phyloP scores from a whole-genome alignment of 2,329 filamentous ascomycete genomes.

The Fusarium protoensiforme region DNA sequence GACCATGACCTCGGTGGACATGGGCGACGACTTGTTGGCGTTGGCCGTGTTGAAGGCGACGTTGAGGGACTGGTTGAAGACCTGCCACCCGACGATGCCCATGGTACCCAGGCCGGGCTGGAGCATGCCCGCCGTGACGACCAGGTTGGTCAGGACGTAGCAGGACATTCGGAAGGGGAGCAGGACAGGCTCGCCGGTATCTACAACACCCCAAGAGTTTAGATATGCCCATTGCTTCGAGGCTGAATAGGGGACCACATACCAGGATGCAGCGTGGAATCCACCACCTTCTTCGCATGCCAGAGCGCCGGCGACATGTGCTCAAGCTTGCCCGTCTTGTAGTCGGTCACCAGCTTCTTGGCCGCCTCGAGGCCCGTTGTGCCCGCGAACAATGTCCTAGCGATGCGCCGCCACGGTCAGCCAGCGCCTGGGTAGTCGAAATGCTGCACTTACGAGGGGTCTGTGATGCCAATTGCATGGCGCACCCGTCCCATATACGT shows the following conservation, averaged over 20 bases:
- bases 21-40: slow-evolving; percentile 94
- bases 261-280: slow-evolving; percentile 96
- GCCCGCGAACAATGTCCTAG: slow-evolving; percentile 87
- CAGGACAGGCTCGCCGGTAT: slow-evolving; percentile 91
- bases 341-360: slow-evolving; percentile 82
- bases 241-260: slow-evolving; percentile 45
- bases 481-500: slow-evolving; percentile 96
- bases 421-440: too few species aligned
- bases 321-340: slow-evolving; percentile 84
- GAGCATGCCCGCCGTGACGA: slow-evolving; percentile 97
- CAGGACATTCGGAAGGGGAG: slow-evolving; percentile 98
- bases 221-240: slow-evolving; percentile 16
- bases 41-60: slow-evolving; percentile 98
- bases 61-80: slow-evolving; percentile 97
- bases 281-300: slow-evolving; percentile 96
- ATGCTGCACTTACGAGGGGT: slow-evolving; percentile 89
- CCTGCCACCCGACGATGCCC: slow-evolving; percentile 93
- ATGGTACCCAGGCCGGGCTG: slow-evolving; percentile 85
- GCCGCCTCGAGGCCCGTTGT: slow-evolving; percentile 83
- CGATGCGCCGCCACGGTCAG: slow-evolving; percentile 18
- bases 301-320: slow-evolving; percentile 92
- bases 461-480: slow-evolving; percentile 89
- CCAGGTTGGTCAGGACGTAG: slow-evolving; percentile 91
- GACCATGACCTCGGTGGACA: slow-evolving; percentile 81
- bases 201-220: slow-evolving; percentile 57